Percentiles rank a stretch among this genome's conserved stretches.
These are phyloP conservation scores for Dictyostelium intermedium DNA, from an alignment of 78 protist genomes.

Conservation along the genomic window DNA sequence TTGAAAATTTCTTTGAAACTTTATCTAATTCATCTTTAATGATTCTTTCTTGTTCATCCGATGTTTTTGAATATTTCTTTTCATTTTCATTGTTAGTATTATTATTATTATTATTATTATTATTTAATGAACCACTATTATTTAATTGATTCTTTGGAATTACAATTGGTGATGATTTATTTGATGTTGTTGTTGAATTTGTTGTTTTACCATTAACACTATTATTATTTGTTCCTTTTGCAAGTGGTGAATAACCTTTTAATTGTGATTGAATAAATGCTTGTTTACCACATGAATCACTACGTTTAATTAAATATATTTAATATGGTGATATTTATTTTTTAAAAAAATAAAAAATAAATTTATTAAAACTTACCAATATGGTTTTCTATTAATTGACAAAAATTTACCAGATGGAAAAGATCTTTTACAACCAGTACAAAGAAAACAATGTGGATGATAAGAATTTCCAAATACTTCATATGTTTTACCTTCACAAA, in stretches of 20 bases:
- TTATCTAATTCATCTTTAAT: conserved; percentile 52
- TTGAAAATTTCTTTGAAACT: conserved; percentile 27
- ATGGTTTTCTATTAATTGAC: conserved; percentile 54
- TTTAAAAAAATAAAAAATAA: too few relatives aligned
- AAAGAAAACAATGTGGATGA: conserved; percentile 61
- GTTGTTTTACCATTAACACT: neutral
- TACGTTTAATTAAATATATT: neutral
- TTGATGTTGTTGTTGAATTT: neutral
- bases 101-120: neutral
- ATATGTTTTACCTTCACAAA: conserved; percentile 65
- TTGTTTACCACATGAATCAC: conserved; percentile 67
- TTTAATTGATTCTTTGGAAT: neutral
- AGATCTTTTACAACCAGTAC: conserved; percentile 53
- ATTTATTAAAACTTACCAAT: conserved; percentile 60
- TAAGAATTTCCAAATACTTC: conserved; percentile 67
- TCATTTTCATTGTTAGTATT: neutral
- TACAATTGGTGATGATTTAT: neutral
- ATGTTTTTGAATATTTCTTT: conserved; percentile 58
- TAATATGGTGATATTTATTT: too few relatives aligned
- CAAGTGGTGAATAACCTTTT: conserved; percentile 52
- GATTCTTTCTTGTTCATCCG: conserved; percentile 54
- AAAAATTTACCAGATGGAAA: conserved; percentile 70
- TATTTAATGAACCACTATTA: neutral
- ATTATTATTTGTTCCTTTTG: neutral
- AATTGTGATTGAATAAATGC: conserved; percentile 69